Evolutionary conservation across 2,329 filamentous ascomycete genomes (phyloP).

Genomic region (Venturia nashicola): DNA sequence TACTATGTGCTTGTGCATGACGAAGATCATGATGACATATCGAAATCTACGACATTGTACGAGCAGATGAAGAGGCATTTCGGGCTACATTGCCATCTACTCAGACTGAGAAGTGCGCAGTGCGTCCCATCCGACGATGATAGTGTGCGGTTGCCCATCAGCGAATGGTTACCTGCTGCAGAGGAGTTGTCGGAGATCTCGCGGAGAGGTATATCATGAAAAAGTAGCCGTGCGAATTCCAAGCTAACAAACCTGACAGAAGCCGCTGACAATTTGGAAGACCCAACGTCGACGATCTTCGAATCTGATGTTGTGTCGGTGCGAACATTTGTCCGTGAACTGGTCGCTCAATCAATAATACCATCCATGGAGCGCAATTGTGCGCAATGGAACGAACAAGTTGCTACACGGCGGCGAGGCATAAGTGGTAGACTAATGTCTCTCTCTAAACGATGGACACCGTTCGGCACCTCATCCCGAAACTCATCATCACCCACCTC

Average conservation of each 20-base stretch:
- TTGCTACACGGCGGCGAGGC: slow-evolving; percentile 79
- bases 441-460: slow-evolving; percentile 78
- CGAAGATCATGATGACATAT: slow-evolving; percentile 88
- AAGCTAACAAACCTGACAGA: slow-evolving; percentile 27
- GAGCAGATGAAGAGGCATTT: slow-evolving; percentile 99
- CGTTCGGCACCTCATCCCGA: slow-evolving; percentile 57
- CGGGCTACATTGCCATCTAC: slow-evolving; percentile 84
- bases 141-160: slow-evolving; percentile 65
- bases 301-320: slow-evolving; percentile 86
- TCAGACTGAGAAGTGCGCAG: slow-evolving; percentile 72
- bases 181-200: slow-evolving; percentile 72
- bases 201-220: slow-evolving; percentile 37
- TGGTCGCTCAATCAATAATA: slow-evolving; percentile 88
- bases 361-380: slow-evolving; percentile 93
- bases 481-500: slow-evolving; percentile 41
- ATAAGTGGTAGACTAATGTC: slow-evolving; percentile 90
- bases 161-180: slow-evolving; percentile 77
- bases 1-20: slow-evolving; percentile 97
- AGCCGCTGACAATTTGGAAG: slow-evolving; percentile 56
- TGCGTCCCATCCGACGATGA: slow-evolving; percentile 87
- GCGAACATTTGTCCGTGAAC: slow-evolving; percentile 79
- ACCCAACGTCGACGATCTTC: slow-evolving; percentile 68
- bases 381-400: slow-evolving; percentile 92
- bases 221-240: neutral
- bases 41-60: slow-evolving; percentile 77